Evolutionary conservation across 345 rosid species (phyloP).

Genomic region (Eucalyptus marginata): DNA sequence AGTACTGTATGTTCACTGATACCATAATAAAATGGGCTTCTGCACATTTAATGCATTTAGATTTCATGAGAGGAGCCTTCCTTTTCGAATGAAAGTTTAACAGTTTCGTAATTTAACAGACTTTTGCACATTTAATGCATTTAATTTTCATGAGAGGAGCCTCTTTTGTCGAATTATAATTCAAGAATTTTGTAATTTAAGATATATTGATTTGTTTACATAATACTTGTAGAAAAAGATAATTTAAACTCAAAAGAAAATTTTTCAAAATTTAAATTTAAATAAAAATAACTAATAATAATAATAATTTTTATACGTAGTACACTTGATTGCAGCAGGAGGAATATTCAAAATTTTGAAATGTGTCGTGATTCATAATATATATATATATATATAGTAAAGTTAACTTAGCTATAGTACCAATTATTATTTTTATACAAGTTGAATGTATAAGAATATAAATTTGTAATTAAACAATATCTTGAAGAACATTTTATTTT

Average conservation of each 20-base stretch:
- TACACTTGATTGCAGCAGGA: background rate
- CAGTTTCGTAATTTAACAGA: background rate
- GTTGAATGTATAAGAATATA: background rate
- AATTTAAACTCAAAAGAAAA: background rate
- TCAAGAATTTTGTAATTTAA: background rate
- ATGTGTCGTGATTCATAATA: too few species aligned
- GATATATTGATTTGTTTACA: background rate
- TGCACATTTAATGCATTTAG: background rate
- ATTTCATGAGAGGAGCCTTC: background rate
- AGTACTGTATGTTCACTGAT: background rate
- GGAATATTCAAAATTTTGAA: background rate
- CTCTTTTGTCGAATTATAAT: background rate
- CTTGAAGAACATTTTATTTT: too few species aligned
- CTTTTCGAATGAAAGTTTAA: background rate
- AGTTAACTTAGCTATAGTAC: background rate
- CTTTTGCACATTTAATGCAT: background rate
- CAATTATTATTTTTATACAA: too few species aligned
- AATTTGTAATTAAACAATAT: too few species aligned
- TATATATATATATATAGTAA: too few species aligned
- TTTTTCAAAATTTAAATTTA: background rate
- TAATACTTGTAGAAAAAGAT: background rate
- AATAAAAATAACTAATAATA: background rate
- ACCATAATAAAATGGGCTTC: background rate
- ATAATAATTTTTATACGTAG: background rate
- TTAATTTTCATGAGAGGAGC: background rate